Base-by-base conservation (phyloP, 2,329 filamentous ascomycete genomes). In the Colletotrichum tofieldiae region DNA sequence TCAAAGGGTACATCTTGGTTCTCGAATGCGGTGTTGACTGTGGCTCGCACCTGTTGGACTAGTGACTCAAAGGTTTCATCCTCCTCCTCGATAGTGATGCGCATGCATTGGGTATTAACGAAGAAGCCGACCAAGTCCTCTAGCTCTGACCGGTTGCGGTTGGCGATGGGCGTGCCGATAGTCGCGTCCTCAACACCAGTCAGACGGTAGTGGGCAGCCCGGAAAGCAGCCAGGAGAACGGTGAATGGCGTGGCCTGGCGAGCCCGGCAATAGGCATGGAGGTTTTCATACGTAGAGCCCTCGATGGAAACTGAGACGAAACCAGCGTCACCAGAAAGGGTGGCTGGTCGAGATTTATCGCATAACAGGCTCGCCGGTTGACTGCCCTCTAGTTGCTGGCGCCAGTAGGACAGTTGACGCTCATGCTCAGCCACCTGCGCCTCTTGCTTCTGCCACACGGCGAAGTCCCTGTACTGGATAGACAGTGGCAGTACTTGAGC, bases 41-140 rank as follows among this genome's bases (percentile, higher is more conserved):
- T 63, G 20, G 45, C 29, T 26, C 60, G 35, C 8, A 52, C 45
- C 29, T 52, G 60, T 18, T 26, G 60, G 35, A 63, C 60, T 16
- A 63, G 60, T n/a, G 43, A 43, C 32, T 52, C 60, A 16, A 63
- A 52, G 14, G 60, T 49, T n/a, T 63, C 60, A 62, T 43, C 37
- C 3, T 23, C 43, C 3, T 52, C 35, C 2, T 63, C 60, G 35
- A 63, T 37, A 8, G 35, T 26, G 35, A 63, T 63, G n/a, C 60
- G 60, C 60, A 63, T 63, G 29, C 60, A 63, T 6, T 63, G 60
- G 8, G 60, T 63, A n/a, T 63, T 63, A 29, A 63, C 60, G 29
- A 63, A 63, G 45, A 63, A 63, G 8, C 60, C 60, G 29, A 63
- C 49, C 23, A 63, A 12, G 45, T 63, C 49, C 39, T 63, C 60